Conservation (phyloP, 1,284 basidiomycete genomes). For the Peniophora sp. region DNA sequence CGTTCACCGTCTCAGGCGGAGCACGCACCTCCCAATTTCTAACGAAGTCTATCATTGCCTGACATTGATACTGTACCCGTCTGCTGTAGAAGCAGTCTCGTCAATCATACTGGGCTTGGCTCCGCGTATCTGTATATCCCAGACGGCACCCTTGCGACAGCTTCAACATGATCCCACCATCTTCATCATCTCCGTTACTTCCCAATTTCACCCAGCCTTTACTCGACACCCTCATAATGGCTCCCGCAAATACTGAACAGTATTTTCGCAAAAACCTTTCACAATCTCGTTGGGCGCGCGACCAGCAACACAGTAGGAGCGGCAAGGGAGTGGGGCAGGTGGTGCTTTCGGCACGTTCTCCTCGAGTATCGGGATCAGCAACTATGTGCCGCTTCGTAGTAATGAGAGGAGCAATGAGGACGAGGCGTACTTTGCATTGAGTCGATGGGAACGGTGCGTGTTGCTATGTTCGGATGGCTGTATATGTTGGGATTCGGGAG, state of each 20-base stretch:
- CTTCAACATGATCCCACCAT: too few relatives aligned
- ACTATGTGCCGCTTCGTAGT: slow-evolving; percentile 86
- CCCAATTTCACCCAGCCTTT: too few relatives aligned
- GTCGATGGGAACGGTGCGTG: slow-evolving; percentile 78
- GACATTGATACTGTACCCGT: too few relatives aligned
- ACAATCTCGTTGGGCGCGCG: slow-evolving; percentile 82
- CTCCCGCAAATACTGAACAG: slow-evolving; percentile 47
- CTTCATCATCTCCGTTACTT: not conserved
- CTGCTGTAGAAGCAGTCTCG: too few relatives aligned
- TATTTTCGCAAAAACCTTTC: slow-evolving; percentile 63
- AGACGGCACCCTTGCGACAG: too few relatives aligned
- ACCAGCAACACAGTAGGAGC: slow-evolving; percentile 46
- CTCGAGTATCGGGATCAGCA: slow-evolving; percentile 56
- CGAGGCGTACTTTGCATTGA: slow-evolving; percentile 92
- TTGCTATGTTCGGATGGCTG: not conserved
- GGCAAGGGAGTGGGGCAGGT: slow-evolving; percentile 16
- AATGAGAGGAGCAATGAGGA: slow-evolving; percentile 87
- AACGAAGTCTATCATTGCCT: too few relatives aligned
- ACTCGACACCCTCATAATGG: slow-evolving; percentile 13
- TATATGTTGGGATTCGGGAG: not conserved
- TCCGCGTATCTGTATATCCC: too few relatives aligned
- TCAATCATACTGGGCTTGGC: too few relatives aligned
- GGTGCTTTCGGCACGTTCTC: slow-evolving; percentile 73
- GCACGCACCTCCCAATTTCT: too few relatives aligned
- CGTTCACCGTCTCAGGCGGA: too few relatives aligned